Conservation (phyloP, 2,329 filamentous ascomycete genomes). For the Diplocarpon rosae region DNA sequence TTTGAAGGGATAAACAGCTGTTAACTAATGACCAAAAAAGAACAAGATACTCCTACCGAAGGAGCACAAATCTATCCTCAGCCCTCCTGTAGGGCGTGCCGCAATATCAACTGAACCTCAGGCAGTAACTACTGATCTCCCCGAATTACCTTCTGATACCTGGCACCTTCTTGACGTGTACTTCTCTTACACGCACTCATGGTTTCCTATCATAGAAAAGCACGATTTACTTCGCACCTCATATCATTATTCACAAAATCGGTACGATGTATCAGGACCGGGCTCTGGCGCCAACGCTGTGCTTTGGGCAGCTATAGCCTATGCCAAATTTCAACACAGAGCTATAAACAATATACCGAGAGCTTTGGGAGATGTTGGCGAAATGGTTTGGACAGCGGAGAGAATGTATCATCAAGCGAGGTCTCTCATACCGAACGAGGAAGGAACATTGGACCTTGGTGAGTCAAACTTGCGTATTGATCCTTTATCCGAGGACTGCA, state of each 20-base stretch:
- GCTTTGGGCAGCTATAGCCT: constrained; percentile 47
- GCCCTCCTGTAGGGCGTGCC: constrained; percentile 7
- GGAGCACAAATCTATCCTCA: constrained; percentile 16
- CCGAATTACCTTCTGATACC: constrained; percentile 24
- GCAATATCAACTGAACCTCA: constrained; percentile 7
- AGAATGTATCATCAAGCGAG: constrained; percentile 41
- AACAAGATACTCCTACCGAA: background rate
- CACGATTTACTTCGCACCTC: constrained; percentile 31
- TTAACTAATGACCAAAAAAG: background rate
- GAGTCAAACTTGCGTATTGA: background rate
- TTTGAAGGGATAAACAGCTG: background rate
- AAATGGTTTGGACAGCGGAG: constrained; percentile 24
- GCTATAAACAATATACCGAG: constrained; percentile 23
- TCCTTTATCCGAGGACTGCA: background rate
- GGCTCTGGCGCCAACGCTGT: constrained; percentile 39
- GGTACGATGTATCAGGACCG: constrained; percentile 3
- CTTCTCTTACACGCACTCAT: constrained; percentile 64
- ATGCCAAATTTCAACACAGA: constrained; percentile 42
- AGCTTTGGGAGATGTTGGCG: constrained; percentile 14
- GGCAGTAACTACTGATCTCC: constrained; percentile 6
- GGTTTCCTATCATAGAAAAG: constrained; percentile 65
- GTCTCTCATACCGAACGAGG: constrained; percentile 37
- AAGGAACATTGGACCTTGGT: constrained; percentile 36
- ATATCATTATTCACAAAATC: constrained; percentile 24
- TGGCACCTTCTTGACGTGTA: constrained; percentile 55